Base-by-base conservation (phyloP, 1,139 yeast genomes). In the Nematodospora anomalae region DNA sequence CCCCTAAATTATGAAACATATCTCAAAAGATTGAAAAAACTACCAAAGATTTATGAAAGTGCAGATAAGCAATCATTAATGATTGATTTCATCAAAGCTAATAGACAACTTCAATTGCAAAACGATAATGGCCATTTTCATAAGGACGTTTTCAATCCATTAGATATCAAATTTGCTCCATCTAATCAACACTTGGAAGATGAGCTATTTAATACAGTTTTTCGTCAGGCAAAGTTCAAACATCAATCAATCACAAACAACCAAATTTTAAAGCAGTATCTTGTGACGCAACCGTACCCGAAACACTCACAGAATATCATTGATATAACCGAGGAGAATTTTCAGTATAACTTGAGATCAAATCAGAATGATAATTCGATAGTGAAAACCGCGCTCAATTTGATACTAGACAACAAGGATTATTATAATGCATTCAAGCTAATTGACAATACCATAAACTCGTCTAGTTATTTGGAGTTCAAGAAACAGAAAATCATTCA, bases 351-450 rank as follows among this genome's bases (percentile, higher is more conserved):
- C 6, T 16, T 47, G 10, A 14, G 16, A 11, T 37, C 20, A 3
- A 29, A 30, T 2, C 12, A 15, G 10, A n/a, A 21, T 6, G 42
- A 37, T 24, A 28, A 20, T 14, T 24, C 41, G 2, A 22, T 21
- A 2, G 33, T 39, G 3, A 43, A 44, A 18, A 33, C 37, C 8
- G 37, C 55, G 0, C 41, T 64, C 21, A 50, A 50, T 16, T 30
- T 46, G 7, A 46, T 68, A 6, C 49, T 69, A 4, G 46, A 45
- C 3, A 44, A 51, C n/a, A 60, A 60, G 32, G 74, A 69, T 44
- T 69, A 67, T 46, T 47, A 51, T 30, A 59, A 57, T 30, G 51
- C 64, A 26, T 60, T 67, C 42, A 53, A 54, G 32, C 44, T 69
- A 15, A 42, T 69, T 3, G 70, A 67, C 29, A 26, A 30, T 11